Evolutionary conservation across 2,329 filamentous ascomycete genomes (phyloP), one percentile per base, ranked within the genome.

Genomic region (Diaporthe velutina): DNA sequence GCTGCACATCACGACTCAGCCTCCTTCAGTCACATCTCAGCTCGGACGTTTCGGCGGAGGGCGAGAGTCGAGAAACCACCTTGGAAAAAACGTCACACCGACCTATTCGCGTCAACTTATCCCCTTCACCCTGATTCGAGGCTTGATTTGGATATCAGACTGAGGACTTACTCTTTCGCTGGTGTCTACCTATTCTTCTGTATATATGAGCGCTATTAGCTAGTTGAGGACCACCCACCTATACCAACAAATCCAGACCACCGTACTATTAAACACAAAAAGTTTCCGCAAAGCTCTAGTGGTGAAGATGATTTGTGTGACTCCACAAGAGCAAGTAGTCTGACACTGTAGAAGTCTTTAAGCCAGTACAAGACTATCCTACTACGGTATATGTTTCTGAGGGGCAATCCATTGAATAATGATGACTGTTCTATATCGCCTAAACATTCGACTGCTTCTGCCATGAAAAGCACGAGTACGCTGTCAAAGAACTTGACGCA

Each of bases 141-240:
- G 61, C 45, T 52, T 67, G 58, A 19, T 52, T 33, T 52, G 22
- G 45, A 52, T 19, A 52, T 67, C 45, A 52, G 61, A 52, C 45
- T 28, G 19, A 38, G 61, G 30, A 28, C 28, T 10, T n/a, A 9
- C n/a, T 13, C 19, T 17, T 38, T 28, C 42, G 28, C 61, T 28
- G 30, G 30, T 67, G 22, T 42, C 30, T 67, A 67, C 61, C 22
- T 67, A 25, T 67, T 67, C 61, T 67, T 67, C 61, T 67, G 61
- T 67, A 67, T 38, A 67, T 67, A 67, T 67, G 25, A 50, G 61
- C 45, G 45, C n/a, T 19, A 19, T 28, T 50, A 67, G 61, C 45
- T 67, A 67, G 61, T 67, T 67, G 15, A 52, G 50, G 15, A 52
- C 8, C 35, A 38, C 22, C 28, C 17, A 48, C 19, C 28, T 22